Base-by-base conservation (phyloP, 2,329 filamentous ascomycete species). In the Keithomyces neogunnii region DNA sequence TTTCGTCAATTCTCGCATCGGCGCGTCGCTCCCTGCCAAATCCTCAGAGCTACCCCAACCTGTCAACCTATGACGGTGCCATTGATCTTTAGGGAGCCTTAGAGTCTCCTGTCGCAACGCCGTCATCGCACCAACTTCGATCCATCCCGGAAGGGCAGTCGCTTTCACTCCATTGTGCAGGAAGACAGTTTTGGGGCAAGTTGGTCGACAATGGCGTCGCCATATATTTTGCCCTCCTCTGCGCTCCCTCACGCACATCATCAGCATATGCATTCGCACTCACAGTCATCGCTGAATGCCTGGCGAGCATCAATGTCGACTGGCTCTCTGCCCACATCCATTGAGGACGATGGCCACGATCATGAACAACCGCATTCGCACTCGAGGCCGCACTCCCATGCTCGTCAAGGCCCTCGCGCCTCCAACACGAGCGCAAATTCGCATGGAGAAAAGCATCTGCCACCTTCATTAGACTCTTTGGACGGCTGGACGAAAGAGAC, bases 171-270 rank as follows among this genome's bases (percentile, higher is more conserved):
- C 19, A 11, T 4, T 3, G 4, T 28, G 31, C 11, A 28, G 4
- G 28, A 26, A 36, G 9, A 36, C 29, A 32, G 10, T 19, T 33
- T 28, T 47, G 11, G n/a, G 30, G 19, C 39, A 9, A 32, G 28
- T 40, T 10, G 30, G 47, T 40, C 32, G 38, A 52, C 44, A 26
- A 78, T 78, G 74, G 71, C 74, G 53, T 74, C 77, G 38, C 74
- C 78, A 28, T 81, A 78, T 61, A 69, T 72, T 48, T 64, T 81
- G 50, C 78, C 78, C n/a, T 71, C 75, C 36, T 70, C 76, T 36
- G 69, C 74, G 39, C 63, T 78, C 45, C 72, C 74, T 49, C 74
- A 74, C 56, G 71, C 70, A 52, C 71, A 77, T 57, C 67, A 73
- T 50, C 70, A 70, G 47, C 64, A 69, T 53, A 63, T 69, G 45